A percentile compares a stretch with the other conserved stretches of the same genome.
Conservation (phyloP, 75 land plant genomes). For the Cryptomeria japonica region DNA sequence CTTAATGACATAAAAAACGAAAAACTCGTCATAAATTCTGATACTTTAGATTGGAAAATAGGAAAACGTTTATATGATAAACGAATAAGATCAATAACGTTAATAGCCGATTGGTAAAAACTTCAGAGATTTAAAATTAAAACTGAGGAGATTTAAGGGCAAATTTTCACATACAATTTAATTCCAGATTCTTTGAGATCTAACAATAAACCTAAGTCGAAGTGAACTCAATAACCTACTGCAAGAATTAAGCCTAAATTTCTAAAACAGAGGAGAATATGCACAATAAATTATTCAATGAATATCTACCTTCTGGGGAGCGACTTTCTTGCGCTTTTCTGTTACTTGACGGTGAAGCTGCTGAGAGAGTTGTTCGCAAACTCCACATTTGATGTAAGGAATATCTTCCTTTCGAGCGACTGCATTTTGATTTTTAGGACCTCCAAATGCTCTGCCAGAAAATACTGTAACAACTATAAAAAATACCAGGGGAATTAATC, state of each 20-base stretch:
- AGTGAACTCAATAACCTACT: not conserved
- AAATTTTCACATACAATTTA: no score
- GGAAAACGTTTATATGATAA: no score
- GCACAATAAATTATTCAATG: not conserved
- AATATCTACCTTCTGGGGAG: slow-evolving; percentile 72
- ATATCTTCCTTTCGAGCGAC: slow-evolving; percentile 80
- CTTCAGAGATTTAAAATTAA: no score
- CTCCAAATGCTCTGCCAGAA: not conserved
- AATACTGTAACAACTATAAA: not conserved
- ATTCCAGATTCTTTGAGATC: no score
- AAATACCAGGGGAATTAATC: not conserved
- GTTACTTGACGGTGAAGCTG: slow-evolving; percentile 67
- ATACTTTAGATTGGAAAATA: no score
- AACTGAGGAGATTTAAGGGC: no score
- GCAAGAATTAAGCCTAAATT: not conserved
- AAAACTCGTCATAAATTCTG: no score
- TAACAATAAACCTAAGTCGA: no score
- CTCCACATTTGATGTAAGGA: slow-evolving; percentile 83
- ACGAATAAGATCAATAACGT: no score
- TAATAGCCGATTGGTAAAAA: no score
- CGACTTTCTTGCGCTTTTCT: slow-evolving; percentile 56
- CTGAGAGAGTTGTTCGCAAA: slow-evolving; percentile 71
- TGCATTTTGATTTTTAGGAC: slow-evolving; percentile 31
- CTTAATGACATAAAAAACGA: no score
- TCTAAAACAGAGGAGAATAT: not conserved